Percentiles rank a stretch among this genome's conserved stretches.
Conservation (phyloP, 1,284 basidiomycete species). For the Schizophyllum amplum region DNA sequence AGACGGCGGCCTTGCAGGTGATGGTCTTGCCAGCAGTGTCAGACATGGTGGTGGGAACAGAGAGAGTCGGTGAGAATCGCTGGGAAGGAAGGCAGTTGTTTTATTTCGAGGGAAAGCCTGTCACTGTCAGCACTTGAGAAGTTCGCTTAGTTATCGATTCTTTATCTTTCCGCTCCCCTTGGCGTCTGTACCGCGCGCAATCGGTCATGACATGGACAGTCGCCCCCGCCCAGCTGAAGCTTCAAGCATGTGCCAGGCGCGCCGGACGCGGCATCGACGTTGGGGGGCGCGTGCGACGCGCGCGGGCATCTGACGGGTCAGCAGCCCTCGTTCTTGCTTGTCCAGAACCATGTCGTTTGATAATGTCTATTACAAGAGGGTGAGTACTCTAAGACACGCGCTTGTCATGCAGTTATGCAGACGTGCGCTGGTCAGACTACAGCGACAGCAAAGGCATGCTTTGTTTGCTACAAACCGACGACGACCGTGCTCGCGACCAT, state of each 20-base stretch:
- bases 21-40: conserved; percentile 70
- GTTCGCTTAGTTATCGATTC: not conserved
- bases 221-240: too few species aligned
- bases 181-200: too few species aligned
- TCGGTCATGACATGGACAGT: too few species aligned
- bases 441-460: conserved; percentile 63
- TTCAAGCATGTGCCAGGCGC: not conserved
- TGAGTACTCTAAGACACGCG: conserved; percentile 32
- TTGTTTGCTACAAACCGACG: conserved; percentile 66
- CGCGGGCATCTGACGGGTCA: not conserved
- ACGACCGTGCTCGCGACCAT: conserved; percentile 67
- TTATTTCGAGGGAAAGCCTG: too few species aligned
- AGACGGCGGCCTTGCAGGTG: conserved; percentile 92
- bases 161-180: too few species aligned
- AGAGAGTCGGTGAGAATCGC: not conserved
- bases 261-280: not conserved
- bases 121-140: not conserved
- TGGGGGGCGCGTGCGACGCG: not conserved
- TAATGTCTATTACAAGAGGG: conserved; percentile 76
- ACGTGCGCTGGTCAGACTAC: conserved; percentile 38
- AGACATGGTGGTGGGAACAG: conserved; percentile 33
- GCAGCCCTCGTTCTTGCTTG: not conserved
- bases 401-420: conserved; percentile 7
- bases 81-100: not conserved
- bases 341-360: conserved; percentile 52